phyloP scores from a whole-genome alignment of 192 early-diverging fungal genomes.

The Dimargaris xerosporica region DNA sequence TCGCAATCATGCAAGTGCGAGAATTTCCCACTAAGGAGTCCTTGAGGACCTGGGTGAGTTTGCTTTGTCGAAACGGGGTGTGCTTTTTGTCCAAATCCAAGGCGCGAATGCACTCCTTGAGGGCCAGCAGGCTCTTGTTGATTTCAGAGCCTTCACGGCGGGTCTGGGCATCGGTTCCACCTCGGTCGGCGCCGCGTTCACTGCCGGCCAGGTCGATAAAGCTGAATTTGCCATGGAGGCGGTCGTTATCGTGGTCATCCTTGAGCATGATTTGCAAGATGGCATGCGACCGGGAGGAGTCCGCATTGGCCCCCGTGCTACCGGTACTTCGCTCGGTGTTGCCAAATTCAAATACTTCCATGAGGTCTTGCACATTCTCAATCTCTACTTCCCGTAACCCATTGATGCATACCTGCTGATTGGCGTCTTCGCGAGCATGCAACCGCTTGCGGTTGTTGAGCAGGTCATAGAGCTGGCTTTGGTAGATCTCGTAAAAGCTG shows the following conservation, averaged over 20 bases:
- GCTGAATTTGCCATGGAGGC: constrained; percentile 76
- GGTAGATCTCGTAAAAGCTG: constrained; percentile 91
- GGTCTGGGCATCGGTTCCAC: constrained; percentile 85
- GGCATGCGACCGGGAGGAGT: constrained; percentile 90
- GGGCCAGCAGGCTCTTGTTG: constrained; percentile 92
- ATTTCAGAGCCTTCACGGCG: constrained; percentile 99
- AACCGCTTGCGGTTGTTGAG: constrained; percentile 79
- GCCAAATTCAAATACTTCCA: constrained; percentile 90
- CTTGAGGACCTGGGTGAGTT: constrained; percentile 93
- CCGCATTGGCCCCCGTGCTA: constrained; percentile 82
- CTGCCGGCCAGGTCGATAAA: constrained; percentile 98
- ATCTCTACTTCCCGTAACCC: constrained; percentile 84
- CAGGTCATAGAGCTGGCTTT: constrained; percentile 92
- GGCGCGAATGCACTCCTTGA: constrained; percentile 97
- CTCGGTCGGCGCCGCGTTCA: constrained; percentile 94
- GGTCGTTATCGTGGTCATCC: constrained; percentile 15
- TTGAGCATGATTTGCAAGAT: constrained; percentile 79
- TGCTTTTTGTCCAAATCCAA: constrained; percentile 89
- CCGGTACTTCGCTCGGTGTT: constrained; percentile 84
- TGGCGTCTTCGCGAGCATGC: constrained; percentile 94
- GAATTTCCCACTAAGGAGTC: constrained; percentile 98
- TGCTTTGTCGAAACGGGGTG: constrained; percentile 93
- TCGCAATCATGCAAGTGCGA: constrained; percentile 97
- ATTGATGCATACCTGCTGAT: constrained; percentile 79
- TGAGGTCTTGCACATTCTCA: constrained; percentile 65